These are phyloP conservation scores for Trichoderma koningii DNA, from an alignment of 2,329 filamentous ascomycete genomes.

Conservation along the genomic window DNA sequence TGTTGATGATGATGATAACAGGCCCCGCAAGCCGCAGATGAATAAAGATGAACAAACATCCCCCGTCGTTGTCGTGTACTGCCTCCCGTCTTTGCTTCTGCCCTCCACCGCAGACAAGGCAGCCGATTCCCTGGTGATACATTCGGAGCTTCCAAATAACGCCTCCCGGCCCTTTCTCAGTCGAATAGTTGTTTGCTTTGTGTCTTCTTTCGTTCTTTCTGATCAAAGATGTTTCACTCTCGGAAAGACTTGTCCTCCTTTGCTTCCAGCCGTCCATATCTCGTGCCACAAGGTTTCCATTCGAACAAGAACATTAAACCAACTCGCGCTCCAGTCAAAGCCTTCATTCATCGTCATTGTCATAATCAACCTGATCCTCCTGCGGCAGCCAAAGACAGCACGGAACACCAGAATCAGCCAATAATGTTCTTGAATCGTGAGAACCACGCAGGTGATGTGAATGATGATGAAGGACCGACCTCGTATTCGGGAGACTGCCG, in stretches of 20 bases:
- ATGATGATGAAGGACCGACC: slow-evolving; percentile 34
- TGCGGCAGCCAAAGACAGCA: slow-evolving; percentile 23
- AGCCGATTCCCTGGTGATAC: slow-evolving; percentile 11
- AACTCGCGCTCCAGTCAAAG: background rate
- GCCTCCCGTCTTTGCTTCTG: background rate
- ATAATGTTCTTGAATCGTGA: slow-evolving; percentile 33
- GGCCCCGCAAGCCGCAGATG: background rate
- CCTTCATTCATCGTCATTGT: slow-evolving; percentile 29
- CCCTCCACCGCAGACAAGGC: slow-evolving; percentile 3
- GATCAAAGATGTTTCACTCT: background rate
- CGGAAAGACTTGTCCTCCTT: background rate
- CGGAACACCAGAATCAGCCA: slow-evolving; percentile 34
- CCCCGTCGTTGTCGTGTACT: background rate
- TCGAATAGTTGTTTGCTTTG: background rate
- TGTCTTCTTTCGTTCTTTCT: background rate
- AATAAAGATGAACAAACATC: background rate
- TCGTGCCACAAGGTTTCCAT: background rate
- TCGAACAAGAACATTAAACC: background rate
- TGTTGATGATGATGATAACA: background rate
- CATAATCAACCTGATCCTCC: slow-evolving; percentile 31
- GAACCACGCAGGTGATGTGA: slow-evolving; percentile 29
- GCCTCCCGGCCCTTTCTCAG: background rate
- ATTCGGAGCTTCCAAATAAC: slow-evolving; percentile 11
- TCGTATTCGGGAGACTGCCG: slow-evolving; percentile 31
- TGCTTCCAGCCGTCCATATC: background rate